Evolutionary conservation across 2,329 filamentous ascomycete genomes (phyloP), one percentile per base, ranked within the genome.

Genomic region (Diaporthe sp.): DNA sequence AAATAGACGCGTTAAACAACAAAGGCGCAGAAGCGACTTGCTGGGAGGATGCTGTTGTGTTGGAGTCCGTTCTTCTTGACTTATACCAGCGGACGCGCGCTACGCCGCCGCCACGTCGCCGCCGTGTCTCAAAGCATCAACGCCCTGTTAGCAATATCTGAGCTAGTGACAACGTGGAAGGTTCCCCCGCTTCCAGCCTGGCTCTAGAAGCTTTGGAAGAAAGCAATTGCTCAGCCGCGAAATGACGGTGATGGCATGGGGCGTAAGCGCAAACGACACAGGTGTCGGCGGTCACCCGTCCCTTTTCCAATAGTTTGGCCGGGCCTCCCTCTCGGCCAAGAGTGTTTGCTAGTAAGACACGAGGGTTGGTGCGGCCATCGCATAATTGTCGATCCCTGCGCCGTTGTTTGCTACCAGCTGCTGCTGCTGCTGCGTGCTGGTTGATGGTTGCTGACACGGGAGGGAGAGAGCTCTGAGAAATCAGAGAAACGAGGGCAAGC

Each of bases 141-240:
- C 63, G 65, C 28, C 65, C 31, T 22, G 4, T 37, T 4, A 22
- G 47, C 65, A 37, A 47, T 53, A 68, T 39, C 22, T 10, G 63
- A 15, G 31, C 57, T 72, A 72, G 71, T 28, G 57, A n/a, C 57
- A 72, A 72, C 71, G 57, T 61, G 57, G 71, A 44, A 63, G 57
- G 28, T 31, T 10, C 22, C 39, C 63, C 37, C 57, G 22, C 31
- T 63, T 72, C 42, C 44, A 63, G 71, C 71, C 28, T 25, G 49
- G 65, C 71, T 63, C 71, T 72, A 72, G 71, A 72, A 72, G 71
- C 71, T 72, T 72, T 72, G 42, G 55, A 72, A 72, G 55, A 58
- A n/a, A 37, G 17, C 60, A 22, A 17, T 34, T 25, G 15, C 31
- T 47, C 70, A 61, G 49, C 65, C 47, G 65, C 47, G 34, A 70